Percentiles rank a stretch among this genome's conserved stretches.
These are phyloP conservation scores for Paracorniculantispora psalliotae DNA, from an alignment of 2,329 filamentous ascomycete genomes.

Conservation along the genomic window DNA sequence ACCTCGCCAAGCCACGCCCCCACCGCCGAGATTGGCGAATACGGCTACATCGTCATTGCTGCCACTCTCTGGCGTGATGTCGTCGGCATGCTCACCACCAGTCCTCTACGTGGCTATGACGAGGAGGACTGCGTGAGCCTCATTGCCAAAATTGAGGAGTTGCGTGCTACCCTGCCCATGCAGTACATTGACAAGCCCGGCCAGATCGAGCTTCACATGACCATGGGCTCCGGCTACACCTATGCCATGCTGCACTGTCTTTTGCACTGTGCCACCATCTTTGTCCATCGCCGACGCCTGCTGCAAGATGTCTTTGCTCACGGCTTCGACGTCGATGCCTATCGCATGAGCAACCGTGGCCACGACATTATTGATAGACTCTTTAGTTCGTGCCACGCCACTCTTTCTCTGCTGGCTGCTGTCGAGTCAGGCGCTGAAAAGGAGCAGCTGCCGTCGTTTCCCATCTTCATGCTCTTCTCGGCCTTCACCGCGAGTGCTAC, in stretches of 20 bases:
- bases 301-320: slow-evolving; percentile 52
- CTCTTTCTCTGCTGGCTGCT: slow-evolving; percentile 50
- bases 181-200: slow-evolving; percentile 58
- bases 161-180: slow-evolving; percentile 51
- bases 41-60: slow-evolving; percentile 56
- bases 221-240: slow-evolving; percentile 58
- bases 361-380: slow-evolving; percentile 53
- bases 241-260: slow-evolving; percentile 60
- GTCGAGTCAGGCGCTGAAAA: slow-evolving; percentile 54
- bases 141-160: slow-evolving; percentile 49
- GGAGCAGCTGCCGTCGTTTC: slow-evolving; percentile 55
- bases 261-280: slow-evolving; percentile 56
- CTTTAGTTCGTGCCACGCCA: slow-evolving; percentile 54
- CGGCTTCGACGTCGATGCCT: slow-evolving; percentile 48
- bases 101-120: slow-evolving; percentile 46
- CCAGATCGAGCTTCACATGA: slow-evolving; percentile 58
- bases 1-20: slow-evolving; percentile 33
- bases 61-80: slow-evolving; percentile 59
- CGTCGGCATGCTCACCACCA: slow-evolving; percentile 55
- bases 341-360: slow-evolving; percentile 44
- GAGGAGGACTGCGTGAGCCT: slow-evolving; percentile 48
- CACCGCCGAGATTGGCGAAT: slow-evolving; percentile 54
- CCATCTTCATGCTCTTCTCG: slow-evolving; percentile 60
- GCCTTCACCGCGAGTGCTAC: slow-evolving; percentile 58
- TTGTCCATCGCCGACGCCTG: slow-evolving; percentile 55